phyloP scores from a whole-genome alignment of 495 filamentous ascomycete genomes.

The Penicillium lividum region DNA sequence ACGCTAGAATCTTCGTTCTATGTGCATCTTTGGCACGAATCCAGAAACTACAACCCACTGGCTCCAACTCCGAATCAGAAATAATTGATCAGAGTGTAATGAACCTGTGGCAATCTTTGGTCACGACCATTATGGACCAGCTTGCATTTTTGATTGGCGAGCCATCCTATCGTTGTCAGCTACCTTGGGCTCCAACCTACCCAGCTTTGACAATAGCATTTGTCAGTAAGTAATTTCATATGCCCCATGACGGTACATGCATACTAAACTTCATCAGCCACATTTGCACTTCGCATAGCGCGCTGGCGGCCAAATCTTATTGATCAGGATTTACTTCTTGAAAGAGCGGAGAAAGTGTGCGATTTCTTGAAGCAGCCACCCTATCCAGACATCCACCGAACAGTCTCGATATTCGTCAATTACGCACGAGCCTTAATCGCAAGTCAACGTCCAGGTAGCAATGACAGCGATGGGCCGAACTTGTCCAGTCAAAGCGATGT shows the following conservation, averaged over 20 bases:
- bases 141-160: slow-evolving; percentile 39
- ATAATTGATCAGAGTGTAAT: slow-evolving; percentile 29
- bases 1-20: slow-evolving; percentile 41
- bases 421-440: slow-evolving; percentile 43
- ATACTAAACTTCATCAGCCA: slow-evolving; percentile 27
- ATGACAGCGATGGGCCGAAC: slow-evolving; percentile 22
- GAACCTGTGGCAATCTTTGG: slow-evolving; percentile 40
- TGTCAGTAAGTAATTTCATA: slow-evolving; percentile 37
- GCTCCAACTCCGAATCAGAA: slow-evolving; percentile 26
- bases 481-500: slow-evolving; percentile 21
- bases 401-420: slow-evolving; percentile 46
- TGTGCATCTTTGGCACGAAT: slow-evolving; percentile 43
- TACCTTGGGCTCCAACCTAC: slow-evolving; percentile 45
- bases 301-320: slow-evolving; percentile 44
- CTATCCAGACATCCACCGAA: slow-evolving; percentile 47
- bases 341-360: slow-evolving; percentile 39
- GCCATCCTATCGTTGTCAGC: slow-evolving; percentile 40
- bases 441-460: slow-evolving; percentile 29
- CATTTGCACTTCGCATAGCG: slow-evolving; percentile 43
- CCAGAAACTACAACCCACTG: slow-evolving; percentile 37
- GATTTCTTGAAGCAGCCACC: slow-evolving; percentile 45
- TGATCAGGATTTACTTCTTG: slow-evolving; percentile 36
- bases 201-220: slow-evolving; percentile 45
- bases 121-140: slow-evolving; percentile 42
- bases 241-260: neutral